These are phyloP conservation scores for Plasmopara viticola DNA, from an alignment of 352 stramenopile genomes.

Conservation along the genomic window DNA sequence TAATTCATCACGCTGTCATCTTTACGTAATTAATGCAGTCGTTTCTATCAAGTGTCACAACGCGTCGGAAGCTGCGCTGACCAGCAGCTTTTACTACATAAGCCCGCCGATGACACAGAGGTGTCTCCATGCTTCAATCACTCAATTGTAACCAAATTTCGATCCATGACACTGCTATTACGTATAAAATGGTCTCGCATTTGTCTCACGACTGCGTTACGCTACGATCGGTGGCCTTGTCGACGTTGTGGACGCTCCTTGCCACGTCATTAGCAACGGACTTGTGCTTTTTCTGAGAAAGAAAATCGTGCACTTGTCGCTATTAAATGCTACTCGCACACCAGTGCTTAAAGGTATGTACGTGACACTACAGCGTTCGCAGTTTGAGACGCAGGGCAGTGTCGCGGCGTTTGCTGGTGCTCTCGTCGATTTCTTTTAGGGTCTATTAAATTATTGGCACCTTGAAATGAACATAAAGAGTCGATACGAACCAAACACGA, in stretches of 20 bases:
- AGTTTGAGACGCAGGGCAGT: constrained; percentile 47
- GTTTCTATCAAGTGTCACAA: constrained; percentile 3
- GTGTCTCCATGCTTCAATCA: no score
- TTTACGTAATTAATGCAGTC: constrained; percentile 5
- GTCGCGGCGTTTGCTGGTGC: constrained; percentile 38
- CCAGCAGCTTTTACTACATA: constrained; percentile 72
- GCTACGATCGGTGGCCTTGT: constrained; percentile 70
- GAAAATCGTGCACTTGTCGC: constrained; percentile 49
- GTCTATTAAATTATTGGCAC: constrained; percentile 23
- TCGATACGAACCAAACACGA: constrained; percentile 18
- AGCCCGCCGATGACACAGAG: constrained; percentile 30
- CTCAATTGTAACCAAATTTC: no score
- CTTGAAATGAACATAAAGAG: constrained; percentile 1
- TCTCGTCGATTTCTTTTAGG: constrained; percentile 48
- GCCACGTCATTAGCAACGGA: constrained; percentile 30
- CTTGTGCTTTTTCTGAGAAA: constrained; percentile 56
- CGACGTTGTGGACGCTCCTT: constrained; percentile 22
- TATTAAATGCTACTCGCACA: constrained; percentile 31
- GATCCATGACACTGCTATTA: constrained; percentile 43
- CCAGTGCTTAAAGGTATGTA: constrained; percentile 54
- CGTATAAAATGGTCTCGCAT: constrained; percentile 65
- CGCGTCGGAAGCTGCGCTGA: constrained; percentile 41
- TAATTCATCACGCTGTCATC: not conserved
- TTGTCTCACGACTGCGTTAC: constrained; percentile 64
- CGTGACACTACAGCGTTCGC: constrained; percentile 42